A percentile compares a stretch with the other conserved stretches of the same genome.
Conservation (phyloP, 2,329 filamentous ascomycete genomes). For the Lecanicillium sp. region DNA sequence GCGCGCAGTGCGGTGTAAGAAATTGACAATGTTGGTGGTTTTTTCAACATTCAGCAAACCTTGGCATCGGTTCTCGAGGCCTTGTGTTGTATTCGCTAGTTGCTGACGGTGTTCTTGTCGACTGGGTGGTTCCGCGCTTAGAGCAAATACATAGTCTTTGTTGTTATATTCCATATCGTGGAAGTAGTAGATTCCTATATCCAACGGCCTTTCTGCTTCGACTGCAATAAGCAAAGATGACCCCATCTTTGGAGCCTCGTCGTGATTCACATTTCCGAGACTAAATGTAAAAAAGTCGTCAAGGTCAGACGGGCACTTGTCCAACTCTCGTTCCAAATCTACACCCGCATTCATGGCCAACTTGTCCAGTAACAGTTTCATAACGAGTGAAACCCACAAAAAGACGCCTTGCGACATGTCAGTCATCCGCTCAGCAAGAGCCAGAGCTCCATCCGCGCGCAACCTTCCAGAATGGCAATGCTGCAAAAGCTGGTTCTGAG, state of each 20-base stretch:
- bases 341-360: neutral
- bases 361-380: neutral
- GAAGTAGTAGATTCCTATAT: constrained; percentile 5
- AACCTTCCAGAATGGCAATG: neutral
- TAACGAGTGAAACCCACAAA: constrained; percentile 5
- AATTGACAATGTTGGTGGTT: constrained; percentile 1
- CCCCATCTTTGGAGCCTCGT: neutral
- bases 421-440: neutral
- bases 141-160: constrained; percentile 1
- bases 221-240: constrained; percentile 3
- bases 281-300: constrained; percentile 5
- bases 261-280: neutral
- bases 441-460: neutral
- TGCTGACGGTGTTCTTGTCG: constrained; percentile 2
- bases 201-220: constrained; percentile 1
- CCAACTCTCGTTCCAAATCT: neutral
- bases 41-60: neutral
- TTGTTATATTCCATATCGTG: constrained; percentile 3
- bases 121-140: neutral
- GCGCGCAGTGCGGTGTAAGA: constrained; percentile 3
- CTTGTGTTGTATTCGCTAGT: neutral
- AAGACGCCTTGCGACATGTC: constrained; percentile 4
- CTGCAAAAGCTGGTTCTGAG: constrained; percentile 2
- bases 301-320: constrained; percentile 1
- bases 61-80: neutral